Evolutionary conservation across 1,284 basidiomycete genomes (phyloP).

Genomic region (Somion occarium): DNA sequence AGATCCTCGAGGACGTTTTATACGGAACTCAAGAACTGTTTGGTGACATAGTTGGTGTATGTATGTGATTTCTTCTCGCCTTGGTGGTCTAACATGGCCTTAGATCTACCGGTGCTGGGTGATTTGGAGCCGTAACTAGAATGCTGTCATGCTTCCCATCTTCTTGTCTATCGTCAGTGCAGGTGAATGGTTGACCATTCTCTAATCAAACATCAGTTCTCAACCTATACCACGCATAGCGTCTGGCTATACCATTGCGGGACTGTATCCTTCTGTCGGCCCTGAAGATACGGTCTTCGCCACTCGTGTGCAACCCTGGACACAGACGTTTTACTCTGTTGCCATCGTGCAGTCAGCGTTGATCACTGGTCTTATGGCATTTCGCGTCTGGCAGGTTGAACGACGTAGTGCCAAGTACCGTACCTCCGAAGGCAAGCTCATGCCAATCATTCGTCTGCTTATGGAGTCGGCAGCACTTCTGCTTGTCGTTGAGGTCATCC

Average conservation of each 20-base stretch:
- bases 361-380: background rate
- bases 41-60: slow-evolving; percentile 1
- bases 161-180: slow-evolving; percentile 12
- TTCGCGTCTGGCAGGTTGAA: background rate
- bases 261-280: background rate
- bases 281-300: background rate
- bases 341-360: background rate
- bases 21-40: slow-evolving; percentile 3
- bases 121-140: slow-evolving; percentile 12
- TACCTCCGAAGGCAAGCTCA: background rate
- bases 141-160: slow-evolving; percentile 10
- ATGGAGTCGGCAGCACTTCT: background rate
- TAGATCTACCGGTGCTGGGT: slow-evolving; percentile 16
- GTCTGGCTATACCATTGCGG: background rate
- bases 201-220: background rate
- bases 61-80: background rate
- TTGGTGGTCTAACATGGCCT: background rate
- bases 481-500: background rate
- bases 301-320: background rate
- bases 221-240: too few relatives aligned
- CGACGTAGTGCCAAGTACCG: background rate
- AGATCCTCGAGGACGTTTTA: slow-evolving; percentile 4
- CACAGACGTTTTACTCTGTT: background rate
- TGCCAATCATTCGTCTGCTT: background rate
- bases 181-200: background rate